Conservation (phyloP, 192 early-diverging fungal genomes). For the Glomus cerebriforme region DNA sequence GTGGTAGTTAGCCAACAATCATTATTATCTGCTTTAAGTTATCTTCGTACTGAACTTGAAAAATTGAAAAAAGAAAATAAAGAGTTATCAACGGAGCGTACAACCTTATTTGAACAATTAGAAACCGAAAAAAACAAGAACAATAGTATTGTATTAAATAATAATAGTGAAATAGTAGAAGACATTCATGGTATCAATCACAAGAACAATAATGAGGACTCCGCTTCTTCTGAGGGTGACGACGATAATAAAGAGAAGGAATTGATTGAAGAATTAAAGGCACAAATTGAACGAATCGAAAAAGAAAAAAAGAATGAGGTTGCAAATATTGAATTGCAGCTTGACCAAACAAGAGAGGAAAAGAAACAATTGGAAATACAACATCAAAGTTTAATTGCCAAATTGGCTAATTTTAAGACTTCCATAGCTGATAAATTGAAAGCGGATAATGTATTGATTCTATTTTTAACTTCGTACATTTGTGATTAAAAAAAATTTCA, state of each 20-base stretch:
- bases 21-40: constrained; percentile 10
- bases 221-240: background rate
- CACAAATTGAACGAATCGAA: constrained; percentile 1
- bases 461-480: background rate
- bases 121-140: constrained; percentile 5
- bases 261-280: constrained; percentile 1
- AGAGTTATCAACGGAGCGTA: constrained; percentile 6
- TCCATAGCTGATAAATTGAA: constrained; percentile 80
- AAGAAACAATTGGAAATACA: constrained; percentile 56
- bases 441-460: constrained; percentile 63
- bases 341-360: constrained; percentile 45
- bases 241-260: background rate
- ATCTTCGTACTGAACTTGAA: constrained; percentile 21
- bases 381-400: constrained; percentile 71
- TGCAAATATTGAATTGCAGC: constrained; percentile 13
- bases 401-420: constrained; percentile 78
- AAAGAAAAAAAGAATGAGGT: constrained; percentile 7
- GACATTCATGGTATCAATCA: background rate
- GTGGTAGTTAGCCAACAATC: constrained; percentile 22
- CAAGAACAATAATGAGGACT: background rate
- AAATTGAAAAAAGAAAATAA: constrained; percentile 32
- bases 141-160: background rate
- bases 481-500: too few species aligned
- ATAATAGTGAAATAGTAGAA: background rate
- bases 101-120: constrained; percentile 21